Base-by-base conservation (phyloP, 805 yeast species). In the Cyberlindnera americana region DNA sequence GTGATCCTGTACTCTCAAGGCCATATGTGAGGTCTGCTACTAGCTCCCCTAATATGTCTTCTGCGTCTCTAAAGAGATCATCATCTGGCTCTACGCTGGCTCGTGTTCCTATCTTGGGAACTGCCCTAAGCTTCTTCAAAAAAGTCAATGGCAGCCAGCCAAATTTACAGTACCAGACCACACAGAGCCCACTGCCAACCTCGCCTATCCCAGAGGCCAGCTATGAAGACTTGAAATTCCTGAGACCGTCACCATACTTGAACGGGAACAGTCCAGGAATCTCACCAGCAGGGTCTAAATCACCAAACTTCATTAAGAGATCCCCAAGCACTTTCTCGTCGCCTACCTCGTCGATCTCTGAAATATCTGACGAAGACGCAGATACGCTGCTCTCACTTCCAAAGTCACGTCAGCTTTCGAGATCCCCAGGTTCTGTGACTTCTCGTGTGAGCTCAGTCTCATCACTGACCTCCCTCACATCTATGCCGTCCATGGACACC, bases 81-180 rank as follows among this genome's bases (percentile, higher is more conserved):
- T 49, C 55, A 13, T 51, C 57, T 1, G 24, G 43, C 2, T 39
- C 54, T 5, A 40, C 53, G 6, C 26, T 54, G 11, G 52, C 37
- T 5, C 49, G 49, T 19, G 47, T 50, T 16, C 57, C 60, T 14
- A 43, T 54, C 2, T 19, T 55, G 5, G 43, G 47, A 6, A 44
- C 46, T 35, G 59, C 60, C 2, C 25, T 54, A 19, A 54, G 47
- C 25, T 56, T 56, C 31, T 48, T 56, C 29, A 56, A 50, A 27
- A 52, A 46, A 28, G 52, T 44, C 37, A 42, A 35, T 22, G 42
- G 42, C 6, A 37, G 39, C 16, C 42, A 42, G 12, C 42, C 41
- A 15, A 37, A 38, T 21, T n/a, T 38, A 4, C 41, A 36, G 22
- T 25, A 43, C 1, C 35, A 44, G 11, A 18, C 33, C 11, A 26